Conservation (phyloP, 2,329 filamentous ascomycete species). For the Diaporthe aspalathi region DNA sequence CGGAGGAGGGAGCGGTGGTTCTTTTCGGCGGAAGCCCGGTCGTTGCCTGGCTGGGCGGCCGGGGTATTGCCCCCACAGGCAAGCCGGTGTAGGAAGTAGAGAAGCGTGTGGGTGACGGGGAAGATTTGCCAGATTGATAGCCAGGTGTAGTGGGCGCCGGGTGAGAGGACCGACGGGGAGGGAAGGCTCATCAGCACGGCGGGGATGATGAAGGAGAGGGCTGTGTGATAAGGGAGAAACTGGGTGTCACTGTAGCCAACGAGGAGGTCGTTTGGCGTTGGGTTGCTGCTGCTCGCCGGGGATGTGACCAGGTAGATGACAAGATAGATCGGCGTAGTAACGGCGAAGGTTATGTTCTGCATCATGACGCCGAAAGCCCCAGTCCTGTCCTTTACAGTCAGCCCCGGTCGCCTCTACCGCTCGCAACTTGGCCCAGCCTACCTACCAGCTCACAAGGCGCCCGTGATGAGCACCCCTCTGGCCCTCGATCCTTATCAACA, state of each 20-base stretch:
- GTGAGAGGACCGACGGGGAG: slow-evolving; percentile 51
- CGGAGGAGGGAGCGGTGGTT: background rate
- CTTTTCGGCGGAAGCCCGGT: rapidly evolving
- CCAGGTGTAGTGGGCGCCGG: slow-evolving; percentile 57
- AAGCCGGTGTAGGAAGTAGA: slow-evolving; percentile 44
- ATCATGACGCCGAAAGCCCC: slow-evolving; percentile 40
- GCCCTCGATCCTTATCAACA: slow-evolving; percentile 41
- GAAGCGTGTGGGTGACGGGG: slow-evolving; percentile 57
- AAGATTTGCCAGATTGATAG: slow-evolving; percentile 64
- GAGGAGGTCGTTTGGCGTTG: background rate
- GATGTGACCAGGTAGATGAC: slow-evolving; percentile 41
- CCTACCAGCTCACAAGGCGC: slow-evolving; percentile 42
- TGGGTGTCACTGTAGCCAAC: slow-evolving; percentile 15
- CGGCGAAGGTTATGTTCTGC: slow-evolving; percentile 40
- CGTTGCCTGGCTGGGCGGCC: background rate
- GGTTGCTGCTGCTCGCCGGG: slow-evolving; percentile 18
- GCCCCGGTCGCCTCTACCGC: background rate
- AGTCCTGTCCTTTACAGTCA: slow-evolving; percentile 35
- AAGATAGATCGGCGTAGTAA: slow-evolving; percentile 41
- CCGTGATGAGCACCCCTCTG: slow-evolving; percentile 39
- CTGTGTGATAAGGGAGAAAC: slow-evolving; percentile 54
- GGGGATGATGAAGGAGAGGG: slow-evolving; percentile 57
- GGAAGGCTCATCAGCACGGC: slow-evolving; percentile 56
- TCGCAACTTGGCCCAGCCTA: background rate
- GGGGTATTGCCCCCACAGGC: background rate